Conservation (phyloP, 2,329 filamentous ascomycete species). For the Fusarium decemcellulare region DNA sequence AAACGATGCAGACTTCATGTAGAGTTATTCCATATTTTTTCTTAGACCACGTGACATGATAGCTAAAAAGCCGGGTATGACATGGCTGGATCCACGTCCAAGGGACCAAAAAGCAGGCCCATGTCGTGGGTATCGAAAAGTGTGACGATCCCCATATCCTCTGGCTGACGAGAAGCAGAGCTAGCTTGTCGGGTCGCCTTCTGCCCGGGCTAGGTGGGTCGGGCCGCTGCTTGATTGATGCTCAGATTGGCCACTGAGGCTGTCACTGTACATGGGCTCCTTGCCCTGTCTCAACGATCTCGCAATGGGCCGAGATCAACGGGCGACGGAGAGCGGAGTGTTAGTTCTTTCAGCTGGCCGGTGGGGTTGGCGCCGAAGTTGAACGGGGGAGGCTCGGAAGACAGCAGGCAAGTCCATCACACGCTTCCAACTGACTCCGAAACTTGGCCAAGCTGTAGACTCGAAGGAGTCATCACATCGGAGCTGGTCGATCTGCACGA, state of each 20-base stretch:
- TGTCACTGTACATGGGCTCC: no score
- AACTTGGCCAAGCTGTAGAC: constrained; percentile 27
- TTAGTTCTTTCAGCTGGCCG: constrained; percentile 30
- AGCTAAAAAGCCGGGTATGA: constrained; percentile 5
- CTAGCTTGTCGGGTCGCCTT: not conserved
- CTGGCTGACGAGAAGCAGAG: constrained; percentile 22
- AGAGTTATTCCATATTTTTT: no score
- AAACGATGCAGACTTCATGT: no score
- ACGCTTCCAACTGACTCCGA: constrained; percentile 20
- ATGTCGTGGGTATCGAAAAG: constrained; percentile 11
- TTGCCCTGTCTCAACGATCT: constrained; percentile 18
- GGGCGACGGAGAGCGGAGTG: constrained; percentile 17
- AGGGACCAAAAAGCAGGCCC: not conserved
- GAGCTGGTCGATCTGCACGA: constrained; percentile 30
- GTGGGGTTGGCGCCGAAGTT: not conserved
- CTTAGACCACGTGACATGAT: no score
- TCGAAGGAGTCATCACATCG: not conserved
- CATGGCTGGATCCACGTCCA: constrained; percentile 4
- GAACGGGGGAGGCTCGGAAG: no score
- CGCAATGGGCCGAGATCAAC: constrained; percentile 29
- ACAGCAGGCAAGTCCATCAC: no score
- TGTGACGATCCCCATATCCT: constrained; percentile 17
- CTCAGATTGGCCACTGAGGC: not conserved
- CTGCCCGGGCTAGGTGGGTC: constrained; percentile 21
- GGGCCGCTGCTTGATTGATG: constrained; percentile 20